Percentiles rank a stretch among this genome's conserved stretches.
phyloP scores from a whole-genome alignment of 2,329 filamentous ascomycete genomes.

The Colletotrichum tofieldiae region DNA sequence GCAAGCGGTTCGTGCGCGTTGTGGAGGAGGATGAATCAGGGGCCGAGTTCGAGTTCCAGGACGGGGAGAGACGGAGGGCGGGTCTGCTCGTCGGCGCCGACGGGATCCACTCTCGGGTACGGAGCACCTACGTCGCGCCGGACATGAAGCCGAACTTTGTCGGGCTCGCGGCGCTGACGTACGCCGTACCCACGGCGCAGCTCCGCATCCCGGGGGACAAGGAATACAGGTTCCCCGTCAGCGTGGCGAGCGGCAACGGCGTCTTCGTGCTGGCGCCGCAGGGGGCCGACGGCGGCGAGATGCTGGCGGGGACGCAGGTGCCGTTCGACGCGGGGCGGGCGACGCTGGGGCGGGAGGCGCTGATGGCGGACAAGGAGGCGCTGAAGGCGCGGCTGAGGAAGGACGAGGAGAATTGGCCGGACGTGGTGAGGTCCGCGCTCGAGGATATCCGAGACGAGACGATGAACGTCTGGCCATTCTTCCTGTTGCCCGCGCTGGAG shows the following conservation, averaged over 20 bases:
- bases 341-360: conserved; percentile 59
- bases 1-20: conserved; percentile 60
- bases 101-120: conserved; percentile 72
- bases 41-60: conserved; percentile 64
- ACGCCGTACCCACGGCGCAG: conserved; percentile 54
- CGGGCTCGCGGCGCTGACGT: conserved; percentile 60
- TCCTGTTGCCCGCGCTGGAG: conserved; percentile 62
- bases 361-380: conserved; percentile 57
- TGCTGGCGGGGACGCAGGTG: conserved; percentile 58
- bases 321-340: conserved; percentile 54
- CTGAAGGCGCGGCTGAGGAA: conserved; percentile 53
- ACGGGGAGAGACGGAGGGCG: conserved; percentile 59
- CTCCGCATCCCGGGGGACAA: conserved; percentile 51
- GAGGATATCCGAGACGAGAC: conserved; percentile 49
- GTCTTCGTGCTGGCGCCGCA: conserved; percentile 68
- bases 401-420: conserved; percentile 55
- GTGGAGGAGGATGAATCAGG: conserved; percentile 55
- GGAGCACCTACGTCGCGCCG: conserved; percentile 64
- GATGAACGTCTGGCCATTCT: conserved; percentile 67
- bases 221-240: conserved; percentile 59
- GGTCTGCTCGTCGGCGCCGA: conserved; percentile 70
- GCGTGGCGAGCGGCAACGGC: conserved; percentile 59
- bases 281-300: conserved; percentile 57
- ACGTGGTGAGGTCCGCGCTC: conserved; percentile 54
- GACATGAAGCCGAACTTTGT: conserved; percentile 65